Base-by-base conservation (phyloP, 441 rosid genomes). In the Sinapis alba region DNA sequence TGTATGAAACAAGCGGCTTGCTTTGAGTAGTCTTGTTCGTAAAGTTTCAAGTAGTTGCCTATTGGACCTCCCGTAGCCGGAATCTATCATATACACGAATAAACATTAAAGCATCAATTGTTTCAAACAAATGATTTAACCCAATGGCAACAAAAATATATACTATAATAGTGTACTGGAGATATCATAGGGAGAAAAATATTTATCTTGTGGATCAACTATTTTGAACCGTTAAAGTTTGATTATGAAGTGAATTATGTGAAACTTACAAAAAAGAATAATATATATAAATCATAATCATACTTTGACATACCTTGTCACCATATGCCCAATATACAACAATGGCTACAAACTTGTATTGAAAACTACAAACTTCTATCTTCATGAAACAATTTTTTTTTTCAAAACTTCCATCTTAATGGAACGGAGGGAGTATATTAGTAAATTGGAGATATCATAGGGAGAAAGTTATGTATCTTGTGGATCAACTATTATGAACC, bases 261-360 rank as follows among this genome's bases (percentile, higher is more conserved):
- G n/a, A n/a, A n/a, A n/a, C n/a, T n/a, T n/a, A n/a, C n/a, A n/a
- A n/a, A 8, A 34, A 34, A 34, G 38, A 34, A 34, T 34, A 34
- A n/a, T n/a, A 7, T 34, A 34, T 34, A 34, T 43, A 43, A 43
- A 4, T n/a, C 16, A 5, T 43, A 43, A n/a, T 43, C 6, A 43
- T n/a, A 43, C 7, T 43, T 64, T 64, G 68, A 62, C 28, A 41
- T 85, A 94, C 97, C 93, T 27, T 21, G 65, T 84, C 81, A 3
- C 98, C 98, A 15, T 90, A 89, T 8, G 98, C 95, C 98, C 98
- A 92, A 53, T 87, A 94, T 67, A 95, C 93, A 12, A 82, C 92
- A 61, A 90, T 83, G 15, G 96, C 85, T 3, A 94, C 82, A n/a
- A n/a, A n/a, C n/a, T n/a, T n/a, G n/a, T n/a, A n/a, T n/a, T n/a